Base-by-base conservation (phyloP, 2,329 filamentous ascomycete species). In the Colletotrichum navitas region DNA sequence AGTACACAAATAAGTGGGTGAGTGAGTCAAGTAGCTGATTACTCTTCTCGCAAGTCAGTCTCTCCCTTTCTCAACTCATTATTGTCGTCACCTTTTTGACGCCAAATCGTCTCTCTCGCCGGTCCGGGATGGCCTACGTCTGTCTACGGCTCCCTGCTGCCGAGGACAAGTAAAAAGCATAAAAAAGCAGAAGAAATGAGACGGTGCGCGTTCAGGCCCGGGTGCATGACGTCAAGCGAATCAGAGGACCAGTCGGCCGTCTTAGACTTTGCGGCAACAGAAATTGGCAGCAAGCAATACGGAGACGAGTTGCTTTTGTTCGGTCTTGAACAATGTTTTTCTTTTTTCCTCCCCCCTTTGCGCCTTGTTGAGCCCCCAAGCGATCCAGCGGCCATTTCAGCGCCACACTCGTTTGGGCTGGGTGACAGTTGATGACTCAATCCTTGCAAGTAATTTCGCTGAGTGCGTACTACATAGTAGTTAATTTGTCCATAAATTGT, bases 181-280 rank as follows among this genome's bases (percentile, higher is more conserved):
- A 71, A 68, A 65, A 59, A 71, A 60, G 14, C 4, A 71, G 63
- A 29, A 45, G 59, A 71, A 68, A 71, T 71, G 65, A 68, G 58
- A 59, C 59, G 51, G 45, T 36, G 29, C 39, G 1, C 11, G 14
- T 14, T 47, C n/a, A 18, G 24, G 26, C 29, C 36, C 16, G 39
- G 24, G 24, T 41, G 36, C 65, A 68, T 68, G 65, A 68, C 65
- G 68, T 71, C 65, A 71, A 45, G 45, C 59, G 54, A 68, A 63
- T 54, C 52, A 59, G 59, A 71, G 16, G 34, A n/a, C 12, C 16
- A 8, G 26, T 14, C 12, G 43, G 21, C 41, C 41, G 41, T 39
- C 58, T 6, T 67, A 36, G 2, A 45, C 55, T 56, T 41, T 24
- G 2, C 29, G 2, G 51, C 56, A 52, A 62, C 56, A 71, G 59